Base-by-base conservation (phyloP, 192 early-diverging fungal species). In the Rhizophagus prolifer region DNA sequence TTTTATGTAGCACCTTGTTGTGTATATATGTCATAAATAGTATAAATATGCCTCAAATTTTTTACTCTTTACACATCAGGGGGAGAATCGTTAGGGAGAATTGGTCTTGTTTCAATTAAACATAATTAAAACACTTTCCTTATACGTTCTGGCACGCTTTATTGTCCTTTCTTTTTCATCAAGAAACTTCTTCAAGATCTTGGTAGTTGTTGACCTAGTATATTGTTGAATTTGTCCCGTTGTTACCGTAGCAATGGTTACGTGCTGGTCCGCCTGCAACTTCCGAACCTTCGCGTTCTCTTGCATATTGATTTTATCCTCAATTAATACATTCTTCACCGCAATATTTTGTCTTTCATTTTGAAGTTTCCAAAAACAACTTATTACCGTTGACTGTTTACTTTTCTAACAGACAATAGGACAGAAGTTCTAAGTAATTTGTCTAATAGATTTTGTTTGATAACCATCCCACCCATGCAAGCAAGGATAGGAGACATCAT, bases 221-320 rank as follows among this genome's bases (percentile, higher is more conserved):
- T 74, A 74, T 74, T 74, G 34, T 74, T 74, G 73, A 63, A 74
- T 63, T 63, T 74, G 73, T 63, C 46, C 60, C 26, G 73, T 74
- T 30, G 60, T 19, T 10, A 74, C 73, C 12, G 60, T 63, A 25
- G 73, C 58, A 46, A 74, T 62, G 21, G 73, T 64, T 44, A 74
- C 41, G 26, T 74, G 41, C 21, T 74, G 61, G 28, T 9, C 28
- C 21, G 36, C 26, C 36, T 74, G 73, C 73, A 74, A 74, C 21
- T 63, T 41, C 36, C 25, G 73, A 74, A 74, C 59, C 19, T 74
- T 63, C 59, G 34, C n/a, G n/a, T 74, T 31, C 9, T 74, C 60
- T 47, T 41, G 34, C 36, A 74, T 25, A 12, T 63, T 70, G 1
- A 34, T 25, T 63, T 62, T 31, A 31, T 31, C 31, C 31, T 31